Conservation (phyloP, 2,329 filamentous ascomycete species). For the Colletotrichum scovillei region DNA sequence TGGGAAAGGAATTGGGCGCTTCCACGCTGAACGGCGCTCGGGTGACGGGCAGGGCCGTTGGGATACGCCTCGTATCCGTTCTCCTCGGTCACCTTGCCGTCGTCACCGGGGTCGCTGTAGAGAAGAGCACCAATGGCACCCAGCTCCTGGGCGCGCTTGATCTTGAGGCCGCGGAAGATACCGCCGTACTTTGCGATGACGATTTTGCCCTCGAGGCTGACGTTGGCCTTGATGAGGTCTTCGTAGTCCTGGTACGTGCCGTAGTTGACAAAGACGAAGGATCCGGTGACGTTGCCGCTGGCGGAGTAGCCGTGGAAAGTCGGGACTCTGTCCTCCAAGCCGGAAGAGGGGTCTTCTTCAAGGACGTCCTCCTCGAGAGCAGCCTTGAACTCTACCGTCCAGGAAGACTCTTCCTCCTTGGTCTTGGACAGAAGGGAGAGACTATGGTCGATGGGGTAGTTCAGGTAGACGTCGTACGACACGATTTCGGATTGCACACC, state of each 20-base stretch:
- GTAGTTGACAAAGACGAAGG: constrained; percentile 91
- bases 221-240: constrained; percentile 79
- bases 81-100: constrained; percentile 82
- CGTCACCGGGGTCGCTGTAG: constrained; percentile 90
- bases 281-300: constrained; percentile 88
- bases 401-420: constrained; percentile 47
- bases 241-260: constrained; percentile 89
- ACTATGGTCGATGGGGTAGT: constrained; percentile 79
- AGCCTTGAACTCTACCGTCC: constrained; percentile 80
- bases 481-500: constrained; percentile 73
- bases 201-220: constrained; percentile 86
- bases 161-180: constrained; percentile 90
- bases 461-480: constrained; percentile 81
- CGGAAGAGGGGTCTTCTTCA: constrained; percentile 83
- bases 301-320: constrained; percentile 97
- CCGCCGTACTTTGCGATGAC: constrained; percentile 87
- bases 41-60: constrained; percentile 86
- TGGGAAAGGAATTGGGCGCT: constrained; percentile 85
- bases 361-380: constrained; percentile 86
- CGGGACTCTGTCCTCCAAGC: constrained; percentile 78
- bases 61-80: constrained; percentile 86
- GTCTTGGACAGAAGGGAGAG: constrained; percentile 71
- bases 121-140: constrained; percentile 89
- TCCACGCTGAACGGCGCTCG: constrained; percentile 89
- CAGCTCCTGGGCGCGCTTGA: constrained; percentile 91